These are phyloP conservation scores for Cutaneotrichosporon sp. DNA, from an alignment of 1,284 basidiomycete genomes.

Conservation along the genomic window DNA sequence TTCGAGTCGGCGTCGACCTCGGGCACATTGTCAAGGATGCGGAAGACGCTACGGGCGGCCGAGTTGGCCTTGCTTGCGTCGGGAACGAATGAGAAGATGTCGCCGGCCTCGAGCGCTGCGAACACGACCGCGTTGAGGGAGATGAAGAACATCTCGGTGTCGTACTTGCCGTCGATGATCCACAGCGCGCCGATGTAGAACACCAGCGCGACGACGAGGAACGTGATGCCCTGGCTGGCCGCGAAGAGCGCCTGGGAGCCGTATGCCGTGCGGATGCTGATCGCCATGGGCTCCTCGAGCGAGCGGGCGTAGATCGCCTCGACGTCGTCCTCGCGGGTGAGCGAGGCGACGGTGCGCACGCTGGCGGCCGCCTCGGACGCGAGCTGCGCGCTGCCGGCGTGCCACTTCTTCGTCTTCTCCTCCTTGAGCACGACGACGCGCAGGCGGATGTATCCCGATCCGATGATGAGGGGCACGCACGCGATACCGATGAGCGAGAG, in stretches of 20 bases:
- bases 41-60: slow-evolving; percentile 74
- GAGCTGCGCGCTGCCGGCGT: slow-evolving; percentile 80
- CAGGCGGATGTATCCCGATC: slow-evolving; percentile 82
- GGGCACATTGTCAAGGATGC: slow-evolving; percentile 68
- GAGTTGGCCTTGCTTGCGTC: slow-evolving; percentile 85
- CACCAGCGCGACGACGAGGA: slow-evolving; percentile 81
- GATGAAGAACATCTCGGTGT: slow-evolving; percentile 75
- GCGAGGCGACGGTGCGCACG: slow-evolving; percentile 87
- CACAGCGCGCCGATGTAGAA: slow-evolving; percentile 54
- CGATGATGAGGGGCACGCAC: slow-evolving; percentile 81
- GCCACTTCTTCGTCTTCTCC: slow-evolving; percentile 78
- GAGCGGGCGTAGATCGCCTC: slow-evolving; percentile 69
- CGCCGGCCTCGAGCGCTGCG: slow-evolving; percentile 50
- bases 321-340: slow-evolving; percentile 81
- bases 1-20: slow-evolving; percentile 79
- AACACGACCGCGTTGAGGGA: slow-evolving; percentile 65
- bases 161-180: slow-evolving; percentile 60
- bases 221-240: slow-evolving; percentile 74
- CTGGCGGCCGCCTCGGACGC: slow-evolving; percentile 85
- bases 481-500: slow-evolving; percentile 58
- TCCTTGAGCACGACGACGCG: slow-evolving; percentile 72
- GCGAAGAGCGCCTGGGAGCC: slow-evolving; percentile 76
- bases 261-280: slow-evolving; percentile 65
- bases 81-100: slow-evolving; percentile 86
- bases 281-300: slow-evolving; percentile 68